Base-by-base conservation (phyloP, 78 protist genomes). In the Creolimax fragrantissima region DNA sequence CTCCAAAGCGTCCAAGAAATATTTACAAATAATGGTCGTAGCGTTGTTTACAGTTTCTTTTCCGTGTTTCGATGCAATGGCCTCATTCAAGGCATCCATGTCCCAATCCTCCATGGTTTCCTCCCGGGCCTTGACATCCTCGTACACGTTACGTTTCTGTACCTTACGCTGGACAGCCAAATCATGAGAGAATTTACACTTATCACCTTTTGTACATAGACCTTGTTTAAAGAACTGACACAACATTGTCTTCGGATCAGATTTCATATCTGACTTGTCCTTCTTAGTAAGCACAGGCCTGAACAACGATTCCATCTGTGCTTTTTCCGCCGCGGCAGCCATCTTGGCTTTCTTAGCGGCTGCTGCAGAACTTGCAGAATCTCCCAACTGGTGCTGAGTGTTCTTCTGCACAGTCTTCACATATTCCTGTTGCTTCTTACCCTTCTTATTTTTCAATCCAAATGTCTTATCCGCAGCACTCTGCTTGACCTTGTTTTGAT, bases 401-500 rank as follows among this genome's bases (percentile, higher is more conserved):
- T 58, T 58, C 1, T 58, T 58, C 1, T 58, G 11, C 39, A 58
- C 74, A 32, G 74, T 58, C 0, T 58, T 58, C 0, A 58, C 43
- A 37, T 24, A 24, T 11, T 84, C 88, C 11, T 24, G 88, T 37
- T 35, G 88, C 36, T 84, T 84, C 43, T 35, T 35, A 37, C 35
- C 88, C 32, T 84, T 36, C 41, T 97, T 97, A 92, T 97, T 97
- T 92, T 97, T 97, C 41, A 97, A 37, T 83, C 98, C 98, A 67
- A 97, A 97, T 37, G 97, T 97, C 93, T 96, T 96, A 94, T 97
- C 98, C 44, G 95, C 98, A 43, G 96, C 88, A 44, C 93, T 81
- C 90, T 97, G 88, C 45, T 95, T 44, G 42, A 94, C 95, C 5
- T 66, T 94, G 58, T 94, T 95, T 44, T 92, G 17, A 32, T 88